Base-by-base conservation (phyloP, 164 flowering plant species). In the Nymphaea colorata region DNA sequence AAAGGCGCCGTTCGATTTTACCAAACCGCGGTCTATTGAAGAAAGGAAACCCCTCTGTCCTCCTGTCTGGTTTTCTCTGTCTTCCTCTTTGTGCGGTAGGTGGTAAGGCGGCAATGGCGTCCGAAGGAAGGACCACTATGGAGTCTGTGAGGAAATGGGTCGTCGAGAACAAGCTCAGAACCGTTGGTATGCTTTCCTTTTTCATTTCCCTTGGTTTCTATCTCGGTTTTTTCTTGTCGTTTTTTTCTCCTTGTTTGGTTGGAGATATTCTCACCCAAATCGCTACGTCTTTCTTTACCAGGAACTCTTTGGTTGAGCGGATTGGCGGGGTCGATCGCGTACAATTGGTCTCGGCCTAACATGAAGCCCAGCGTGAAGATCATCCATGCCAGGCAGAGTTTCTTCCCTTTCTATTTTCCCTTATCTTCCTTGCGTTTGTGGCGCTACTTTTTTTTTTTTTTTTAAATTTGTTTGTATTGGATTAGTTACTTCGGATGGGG, bases 301-400 rank as follows among this genome's bases (percentile, higher is more conserved):
- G 97, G 90, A 42, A 77, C 81, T 69, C 72, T 91, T 7, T 91
- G 98, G 98, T 83, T 87, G 12, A 85, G 89, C 65, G 92, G 96
- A 7, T 67, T 91, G 10, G 72, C 88, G 65, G 98, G 98, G 64
- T 91, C 96, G 5, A 79, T 87, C 43, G 96, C 94, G 4, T 91
- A 89, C 79, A 89, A 91, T 68, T 91, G 96, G 98, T 85, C 93
- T 62, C 86, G 68, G n/a, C 98, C 98, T 64, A 77, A 64, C 75
- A 89, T 89, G 98, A 91, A 91, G 71, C 80, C 96, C 77, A 91
- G 98, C 69, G 94, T 91, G 69, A 85, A 79, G 85, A 78, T 91
- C 77, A 91, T 91, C 64, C 98, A 91, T 71, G 98, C 98, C 60
- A 86, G 98, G 98, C 87, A 60, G 61, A 17, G 16, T 3, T 44